Conservation (phyloP, 1,284 basidiomycete genomes). For the Moniliella sp. region DNA sequence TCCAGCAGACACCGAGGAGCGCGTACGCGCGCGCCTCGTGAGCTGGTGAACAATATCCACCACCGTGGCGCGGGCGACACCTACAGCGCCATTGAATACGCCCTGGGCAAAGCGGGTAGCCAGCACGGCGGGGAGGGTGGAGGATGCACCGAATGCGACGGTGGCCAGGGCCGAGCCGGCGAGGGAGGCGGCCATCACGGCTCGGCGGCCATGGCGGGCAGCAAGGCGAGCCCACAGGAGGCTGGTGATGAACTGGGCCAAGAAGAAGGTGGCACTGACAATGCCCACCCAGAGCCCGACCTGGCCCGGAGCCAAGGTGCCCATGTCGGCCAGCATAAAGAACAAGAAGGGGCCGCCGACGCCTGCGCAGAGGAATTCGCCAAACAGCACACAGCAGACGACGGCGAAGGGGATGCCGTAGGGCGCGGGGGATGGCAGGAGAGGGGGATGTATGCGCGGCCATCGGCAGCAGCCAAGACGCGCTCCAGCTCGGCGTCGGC, state of each 20-base stretch:
- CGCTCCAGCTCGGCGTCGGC: too few species aligned
- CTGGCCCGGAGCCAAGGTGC: conserved; percentile 20
- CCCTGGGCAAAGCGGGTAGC: conserved; percentile 71
- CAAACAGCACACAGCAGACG: conserved; percentile 28
- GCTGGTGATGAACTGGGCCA: conserved; percentile 52
- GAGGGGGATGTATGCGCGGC: too few species aligned
- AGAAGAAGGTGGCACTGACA: conserved; percentile 35
- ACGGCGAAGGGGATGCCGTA: conserved; percentile 31
- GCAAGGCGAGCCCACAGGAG: conserved; percentile 79
- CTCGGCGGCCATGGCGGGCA: conserved; percentile 64
- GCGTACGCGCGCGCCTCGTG: conserved; percentile 86
- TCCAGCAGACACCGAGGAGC: conserved; percentile 83
- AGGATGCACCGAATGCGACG: conserved; percentile 66
- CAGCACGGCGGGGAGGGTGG: conserved; percentile 45
- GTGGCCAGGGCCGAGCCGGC: conserved; percentile 59
- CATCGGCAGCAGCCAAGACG: too few species aligned
- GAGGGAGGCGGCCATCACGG: conserved; percentile 63
- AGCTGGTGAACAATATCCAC: conserved; percentile 62
- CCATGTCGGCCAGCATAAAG: conserved; percentile 29
- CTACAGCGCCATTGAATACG: conserved; percentile 83
- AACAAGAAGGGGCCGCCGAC: conserved; percentile 32
- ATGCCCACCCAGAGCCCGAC: conserved; percentile 33
- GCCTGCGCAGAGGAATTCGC: conserved; percentile 40
- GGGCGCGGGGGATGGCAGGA: too few species aligned
- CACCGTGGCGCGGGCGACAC: conserved; percentile 63